Evolutionary conservation across 352 stramenopile species (phyloP).

Genomic region (Pythium vanterpoolii): DNA sequence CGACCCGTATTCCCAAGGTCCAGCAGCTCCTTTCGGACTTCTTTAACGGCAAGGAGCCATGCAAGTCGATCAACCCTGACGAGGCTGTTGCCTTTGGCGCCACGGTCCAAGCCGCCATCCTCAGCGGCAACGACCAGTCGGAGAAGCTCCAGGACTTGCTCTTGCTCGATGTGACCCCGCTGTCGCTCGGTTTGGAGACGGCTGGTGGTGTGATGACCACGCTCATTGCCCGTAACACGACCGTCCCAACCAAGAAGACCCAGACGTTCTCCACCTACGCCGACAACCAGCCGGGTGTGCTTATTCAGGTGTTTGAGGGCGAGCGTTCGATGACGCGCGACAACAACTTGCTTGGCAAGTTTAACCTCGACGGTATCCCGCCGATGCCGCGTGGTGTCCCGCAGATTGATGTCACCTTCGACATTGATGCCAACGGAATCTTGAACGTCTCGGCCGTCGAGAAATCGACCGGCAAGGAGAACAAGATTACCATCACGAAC

Average conservation of each 20-base stretch:
- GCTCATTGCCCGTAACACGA: constrained; percentile 85
- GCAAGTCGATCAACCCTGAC: constrained; percentile 80
- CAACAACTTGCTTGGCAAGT: constrained; percentile 89
- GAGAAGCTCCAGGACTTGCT: constrained; percentile 86
- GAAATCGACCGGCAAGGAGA: constrained; percentile 95
- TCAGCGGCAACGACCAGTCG: constrained; percentile 53
- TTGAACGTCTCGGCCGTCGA: constrained; percentile 92
- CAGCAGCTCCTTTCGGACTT: constrained; percentile 47
- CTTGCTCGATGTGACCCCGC: constrained; percentile 83
- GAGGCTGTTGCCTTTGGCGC: constrained; percentile 82
- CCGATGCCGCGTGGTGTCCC: constrained; percentile 87
- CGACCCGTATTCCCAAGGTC: constrained; percentile 49
- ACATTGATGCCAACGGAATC: constrained; percentile 90
- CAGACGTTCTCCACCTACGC: constrained; percentile 87
- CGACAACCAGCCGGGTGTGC: constrained; percentile 83
- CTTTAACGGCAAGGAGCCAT: constrained; percentile 63
- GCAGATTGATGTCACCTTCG: constrained; percentile 89
- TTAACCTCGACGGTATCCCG: constrained; percentile 79
- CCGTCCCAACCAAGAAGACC: constrained; percentile 81
- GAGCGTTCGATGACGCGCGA: constrained; percentile 93
- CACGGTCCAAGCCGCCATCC: constrained; percentile 62
- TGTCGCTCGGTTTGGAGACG: constrained; percentile 86
- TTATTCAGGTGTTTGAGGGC: constrained; percentile 90
- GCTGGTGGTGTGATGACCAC: constrained; percentile 87
- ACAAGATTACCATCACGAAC: constrained; percentile 98